A percentile compares a stretch with the other conserved stretches of the same genome.
Conservation (phyloP, 2,329 filamentous ascomycete species). For the Trichoderma sp. region DNA sequence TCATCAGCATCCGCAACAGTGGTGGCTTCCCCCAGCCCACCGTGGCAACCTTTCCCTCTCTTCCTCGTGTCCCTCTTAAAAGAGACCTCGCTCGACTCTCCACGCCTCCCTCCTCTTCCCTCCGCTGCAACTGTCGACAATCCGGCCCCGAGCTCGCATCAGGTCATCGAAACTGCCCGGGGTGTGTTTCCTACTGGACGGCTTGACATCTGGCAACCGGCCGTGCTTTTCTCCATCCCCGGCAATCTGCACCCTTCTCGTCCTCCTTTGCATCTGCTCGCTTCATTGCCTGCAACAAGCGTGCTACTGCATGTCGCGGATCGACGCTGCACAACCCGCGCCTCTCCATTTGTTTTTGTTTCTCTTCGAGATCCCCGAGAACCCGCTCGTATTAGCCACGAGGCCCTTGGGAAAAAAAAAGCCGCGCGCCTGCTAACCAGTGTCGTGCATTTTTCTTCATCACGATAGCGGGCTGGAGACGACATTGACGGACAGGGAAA, state of each 20-base stretch:
- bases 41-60: conserved; percentile 11
- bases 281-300: conserved; percentile 18
- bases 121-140: neutral
- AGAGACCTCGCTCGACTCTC: conserved; percentile 4
- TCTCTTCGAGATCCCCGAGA: conserved; percentile 12
- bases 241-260: conserved; percentile 8
- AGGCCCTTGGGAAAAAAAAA: conserved; percentile 13
- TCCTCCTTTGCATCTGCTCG: conserved; percentile 12
- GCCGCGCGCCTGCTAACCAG: conserved; percentile 15
- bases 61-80: neutral
- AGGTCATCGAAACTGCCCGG: neutral
- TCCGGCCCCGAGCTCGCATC: neutral
- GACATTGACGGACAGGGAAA: neutral
- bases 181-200: neutral
- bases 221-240: neutral
- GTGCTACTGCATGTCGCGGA: conserved; percentile 23
- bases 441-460: conserved; percentile 7
- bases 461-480: conserved; percentile 11
- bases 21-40: conserved; percentile 13
- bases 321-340: conserved; percentile 23
- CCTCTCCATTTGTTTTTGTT: conserved; percentile 19
- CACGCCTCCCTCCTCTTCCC: neutral
- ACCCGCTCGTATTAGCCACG: conserved; percentile 14
- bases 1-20: conserved; percentile 2
- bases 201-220: neutral